Percentiles rank a stretch among this genome's conserved stretches.
Evolutionary conservation across 2,329 filamentous ascomycete species (phyloP).

Genomic region (Elsinoe necatrix): DNA sequence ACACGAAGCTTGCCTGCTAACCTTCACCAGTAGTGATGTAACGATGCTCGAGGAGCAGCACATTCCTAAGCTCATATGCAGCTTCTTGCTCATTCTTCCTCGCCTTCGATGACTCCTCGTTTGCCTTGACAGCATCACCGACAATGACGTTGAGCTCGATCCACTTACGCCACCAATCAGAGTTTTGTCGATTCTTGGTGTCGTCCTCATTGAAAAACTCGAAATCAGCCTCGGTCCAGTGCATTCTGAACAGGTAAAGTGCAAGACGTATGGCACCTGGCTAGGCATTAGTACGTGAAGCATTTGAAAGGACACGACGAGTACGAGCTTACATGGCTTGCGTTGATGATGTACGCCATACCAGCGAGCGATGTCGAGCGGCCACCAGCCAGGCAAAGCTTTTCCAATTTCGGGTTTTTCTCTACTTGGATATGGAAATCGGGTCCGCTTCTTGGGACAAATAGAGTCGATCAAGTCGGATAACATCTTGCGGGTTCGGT

Average conservation of each 20-base stretch:
- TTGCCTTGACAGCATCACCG: too few relatives aligned
- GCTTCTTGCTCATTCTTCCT: neutral
- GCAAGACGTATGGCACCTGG: conserved; percentile 15
- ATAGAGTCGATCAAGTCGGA: conserved; percentile 70
- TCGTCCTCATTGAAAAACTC: conserved; percentile 1
- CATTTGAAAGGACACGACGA: neutral
- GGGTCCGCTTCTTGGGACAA: conserved; percentile 69
- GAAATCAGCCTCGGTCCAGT: conserved; percentile 16
- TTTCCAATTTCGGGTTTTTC: neutral
- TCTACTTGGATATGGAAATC: conserved; percentile 52
- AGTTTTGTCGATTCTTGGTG: neutral
- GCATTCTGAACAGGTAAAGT: conserved; percentile 15
- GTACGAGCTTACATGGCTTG: conserved; percentile 48
- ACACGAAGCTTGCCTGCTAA: neutral
- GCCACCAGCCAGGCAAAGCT: neutral
- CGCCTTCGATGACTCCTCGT: neutral
- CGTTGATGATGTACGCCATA: conserved; percentile 62
- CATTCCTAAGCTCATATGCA: neutral
- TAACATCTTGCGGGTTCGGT: conserved; percentile 53
- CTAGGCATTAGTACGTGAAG: conserved; percentile 15
- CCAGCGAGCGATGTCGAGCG: neutral
- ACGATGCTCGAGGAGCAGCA: neutral
- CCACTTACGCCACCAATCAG: neutral
- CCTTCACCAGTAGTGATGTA: neutral
- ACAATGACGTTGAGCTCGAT: neutral